Base-by-base conservation (phyloP, 2,329 filamentous ascomycete genomes). In the Trichoderma breve region DNA sequence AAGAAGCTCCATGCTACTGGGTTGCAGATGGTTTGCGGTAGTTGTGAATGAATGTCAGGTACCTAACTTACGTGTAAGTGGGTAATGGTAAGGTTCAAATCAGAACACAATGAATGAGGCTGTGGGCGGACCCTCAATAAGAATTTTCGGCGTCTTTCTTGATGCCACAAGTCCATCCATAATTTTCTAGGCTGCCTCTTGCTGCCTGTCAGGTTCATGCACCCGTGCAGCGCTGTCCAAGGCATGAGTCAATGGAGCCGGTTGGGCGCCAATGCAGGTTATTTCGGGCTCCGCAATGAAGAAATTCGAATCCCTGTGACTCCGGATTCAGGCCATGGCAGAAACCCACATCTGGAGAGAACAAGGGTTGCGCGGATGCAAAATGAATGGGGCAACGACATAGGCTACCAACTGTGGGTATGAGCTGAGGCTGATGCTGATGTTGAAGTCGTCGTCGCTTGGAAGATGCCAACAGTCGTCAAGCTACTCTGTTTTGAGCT, bases 191-290 rank as follows among this genome's bases (percentile, higher is more conserved):
- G 67, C 67, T 62, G 32, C 67, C 39, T 53, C 11, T 53, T 62
- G 57, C 57, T 62, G 67, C 67, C 67, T 70, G 57, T 34, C 43
- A 51, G 36, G 62, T 72, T 72, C 70, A 69, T 72, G 71, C 64
- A 72, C 32, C 32, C 18, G 55, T 58, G 71, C 58, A 68, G 71
- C 57, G 39, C 30, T 63, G 34, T 69, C 30, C 26, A 28, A 69
- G 43, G 58, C 32, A n/a, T 72, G 64, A 72, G 71, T 72, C 58
- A 68, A 72, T 43, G 34, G 36, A 51, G 24, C 64, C 1, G 64
- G 65, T 72, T 63, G 64, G 71, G 71, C 71, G 64, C 39, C 71
- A 72, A 72, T 63, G 65, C 57, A 68, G 51, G 69, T 61, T 61
- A 26, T 47, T 28, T 64, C 63, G 71, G 71, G 71, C 71, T 62